Base-by-base conservation (phyloP, 176 grass and related monocot species). In the Oropetium thomaeum region DNA sequence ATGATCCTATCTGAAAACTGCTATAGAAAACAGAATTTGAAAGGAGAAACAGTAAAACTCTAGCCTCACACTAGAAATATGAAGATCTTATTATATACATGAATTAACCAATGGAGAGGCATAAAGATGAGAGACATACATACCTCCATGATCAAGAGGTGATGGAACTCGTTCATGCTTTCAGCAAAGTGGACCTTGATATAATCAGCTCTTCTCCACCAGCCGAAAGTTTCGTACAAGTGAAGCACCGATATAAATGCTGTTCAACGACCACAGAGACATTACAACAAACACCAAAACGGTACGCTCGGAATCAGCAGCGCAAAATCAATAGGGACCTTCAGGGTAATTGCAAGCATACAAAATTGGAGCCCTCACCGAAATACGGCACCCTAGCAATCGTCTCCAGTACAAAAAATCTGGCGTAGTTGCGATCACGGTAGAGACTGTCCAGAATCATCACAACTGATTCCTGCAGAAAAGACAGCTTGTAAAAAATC, bases 91-190 rank as follows among this genome's bases (percentile, higher is more conserved):
- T n/a, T n/a, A n/a, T n/a, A n/a, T 16, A 74, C 4, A 82, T 45
- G 37, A 45, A 35, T 45, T 23, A 20, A 71, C 55, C 22, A 31
- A 59, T 1, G 30, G 25, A 10, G 16, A 67, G 38, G 26, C 1
- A 60, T 23, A 57, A 42, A 45, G 7, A 47, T n/a, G 10, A 57
- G 40, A 76, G 5, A 10, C 78, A 34, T 90, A 10, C 78, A 34
- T 90, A 99, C 96, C 71, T 99, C 96, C 96, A 99, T 99, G 58
- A 99, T 99, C 51, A 95, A 65, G 45, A 99, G 89, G 79, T 99
- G 96, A 48, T 99, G 91, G 58, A 95, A 66, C 87, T 99, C 96
- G 30, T 99, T 99, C 96, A 77, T 90, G 82, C 84, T 99, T 75
- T 99, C 76, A 10, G 96, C 96, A 86, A 99, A 95, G 79, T 99